Conservation (phyloP, 1,284 basidiomycete species). For the Trichosporon sp. region DNA sequence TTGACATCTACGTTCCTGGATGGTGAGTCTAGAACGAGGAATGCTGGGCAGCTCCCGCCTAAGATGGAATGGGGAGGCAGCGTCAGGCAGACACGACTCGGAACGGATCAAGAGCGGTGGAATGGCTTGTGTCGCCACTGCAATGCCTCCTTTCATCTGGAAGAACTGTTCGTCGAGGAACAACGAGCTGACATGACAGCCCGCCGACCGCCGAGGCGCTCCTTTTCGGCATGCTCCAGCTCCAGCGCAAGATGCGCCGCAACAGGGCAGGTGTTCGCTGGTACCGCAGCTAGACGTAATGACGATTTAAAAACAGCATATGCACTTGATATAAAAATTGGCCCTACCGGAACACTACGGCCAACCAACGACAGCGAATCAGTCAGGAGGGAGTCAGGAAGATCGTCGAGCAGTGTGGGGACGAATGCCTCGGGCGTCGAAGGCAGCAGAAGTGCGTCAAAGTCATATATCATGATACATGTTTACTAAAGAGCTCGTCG, state of each 20-base stretch:
- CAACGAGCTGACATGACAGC: constrained; percentile 39
- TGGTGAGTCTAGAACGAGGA: constrained; percentile 67
- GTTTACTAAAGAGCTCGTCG: constrained; percentile 7
- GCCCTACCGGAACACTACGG: not conserved
- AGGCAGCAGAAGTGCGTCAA: not conserved
- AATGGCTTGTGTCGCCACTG: no score
- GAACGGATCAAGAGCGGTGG: not conserved
- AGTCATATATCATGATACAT: constrained; percentile 19
- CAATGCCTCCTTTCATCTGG: no score
- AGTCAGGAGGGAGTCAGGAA: not conserved
- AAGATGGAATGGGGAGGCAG: not conserved
- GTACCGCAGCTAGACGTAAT: constrained; percentile 61
- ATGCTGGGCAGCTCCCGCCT: no score
- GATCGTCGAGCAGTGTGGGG: not conserved
- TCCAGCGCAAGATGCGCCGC: constrained; percentile 95
- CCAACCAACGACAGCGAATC: not conserved
- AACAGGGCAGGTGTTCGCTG: constrained; percentile 87
- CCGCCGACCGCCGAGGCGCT: constrained; percentile 82
- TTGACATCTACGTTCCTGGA: constrained; percentile 95
- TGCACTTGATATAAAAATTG: constrained; percentile 22
- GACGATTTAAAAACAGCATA: constrained; percentile 21
- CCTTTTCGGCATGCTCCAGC: constrained; percentile 89
- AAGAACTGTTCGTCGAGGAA: no score
- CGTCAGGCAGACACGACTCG: not conserved
- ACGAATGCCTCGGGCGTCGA: not conserved